Evolutionary conservation across 805 yeast species (phyloP), one percentile per base, ranked within the genome.

Genomic region (Pichia cephalocereana): DNA sequence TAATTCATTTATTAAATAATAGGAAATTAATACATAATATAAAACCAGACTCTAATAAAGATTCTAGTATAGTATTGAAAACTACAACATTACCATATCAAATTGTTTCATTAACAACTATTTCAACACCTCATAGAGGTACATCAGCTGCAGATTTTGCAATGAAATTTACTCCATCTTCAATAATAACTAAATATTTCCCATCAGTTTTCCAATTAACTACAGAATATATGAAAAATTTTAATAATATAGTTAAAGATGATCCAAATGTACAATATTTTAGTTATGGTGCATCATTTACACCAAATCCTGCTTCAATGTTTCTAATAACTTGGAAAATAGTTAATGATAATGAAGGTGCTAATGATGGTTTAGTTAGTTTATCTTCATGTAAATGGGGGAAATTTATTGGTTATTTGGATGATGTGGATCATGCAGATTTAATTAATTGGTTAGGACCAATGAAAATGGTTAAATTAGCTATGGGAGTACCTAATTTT

Each of bases 81-180:
- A 10, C 32, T 10, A n/a, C 45, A 19, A 60, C 84, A 4, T 64
- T 70, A 43, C 67, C 72, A 27, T 52, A 52, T 38, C 32, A 48
- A 48, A 83, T 90, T 9, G 78, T 73, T 2, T 83, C 93, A 40
- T 67, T 89, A 30, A 88, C 96, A 1, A 89, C 97, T 0, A 72
- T 89, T 0, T 78, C 93, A 0, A 86, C 96, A 0, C 97, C 97
- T 0, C 97, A 89, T 66, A 77, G 74, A 46, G 97, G 97, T 0
- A 80, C 95, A 0, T 84, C 82, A 41, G 77, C 86, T 55, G 96
- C 96, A 0, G 90, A 88, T 57, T 78, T 74, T 54, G 72, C 82
- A 6, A 68, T 76, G 26, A 65, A 58, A 18, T 47, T 51, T 23
- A 37, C 55, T 7, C 69, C 66, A 2, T 8, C 40, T 2, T 12